phyloP scores from a whole-genome alignment of 2,329 filamentous ascomycete genomes.

The Fusarium sambucinum region DNA sequence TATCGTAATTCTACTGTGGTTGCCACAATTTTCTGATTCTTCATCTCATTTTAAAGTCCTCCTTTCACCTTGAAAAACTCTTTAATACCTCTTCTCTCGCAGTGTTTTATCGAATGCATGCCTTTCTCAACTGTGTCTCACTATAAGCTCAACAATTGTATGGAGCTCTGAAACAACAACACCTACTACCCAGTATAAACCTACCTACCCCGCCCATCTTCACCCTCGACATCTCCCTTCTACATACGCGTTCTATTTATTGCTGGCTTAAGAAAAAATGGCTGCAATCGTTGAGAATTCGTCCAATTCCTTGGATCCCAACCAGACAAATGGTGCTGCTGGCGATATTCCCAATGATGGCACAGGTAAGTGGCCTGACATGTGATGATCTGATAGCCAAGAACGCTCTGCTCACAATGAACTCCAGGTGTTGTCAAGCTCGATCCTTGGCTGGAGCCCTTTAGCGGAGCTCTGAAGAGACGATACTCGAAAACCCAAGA shows the following conservation, averaged over 20 bases:
- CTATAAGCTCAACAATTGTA: slow-evolving; percentile 39
- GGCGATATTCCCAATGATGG: slow-evolving; percentile 73
- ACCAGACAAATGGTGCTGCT: slow-evolving; percentile 55
- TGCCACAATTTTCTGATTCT: slow-evolving; percentile 33
- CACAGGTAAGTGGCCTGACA: slow-evolving; percentile 68
- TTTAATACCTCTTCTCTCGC: slow-evolving; percentile 9
- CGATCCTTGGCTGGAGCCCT: slow-evolving; percentile 91
- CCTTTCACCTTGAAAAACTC: slow-evolving; percentile 25
- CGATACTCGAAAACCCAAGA: slow-evolving; percentile 83
- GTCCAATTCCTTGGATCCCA: slow-evolving; percentile 58
- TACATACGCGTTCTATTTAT: slow-evolving; percentile 31
- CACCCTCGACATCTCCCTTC: slow-evolving; percentile 35
- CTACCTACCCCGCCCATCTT: slow-evolving; percentile 41
- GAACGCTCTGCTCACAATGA: slow-evolving; percentile 30
- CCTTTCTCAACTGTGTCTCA: slow-evolving; percentile 41
- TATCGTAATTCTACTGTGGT: slow-evolving; percentile 37
- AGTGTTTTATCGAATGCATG: slow-evolving; percentile 23
- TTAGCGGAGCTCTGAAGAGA: slow-evolving; percentile 79
- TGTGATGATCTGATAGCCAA: slow-evolving; percentile 41
- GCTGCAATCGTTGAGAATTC: slow-evolving; percentile 54
- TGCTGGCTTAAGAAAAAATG: slow-evolving; percentile 49
- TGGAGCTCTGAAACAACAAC: slow-evolving; percentile 41
- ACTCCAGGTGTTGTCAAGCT: slow-evolving; percentile 81
- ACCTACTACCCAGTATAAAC: slow-evolving; percentile 32
- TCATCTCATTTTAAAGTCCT: slow-evolving; percentile 34